These are phyloP conservation scores for Rhizomucor miehei DNA, from an alignment of 371 early-diverging fungal genomes.

Conservation along the genomic window DNA sequence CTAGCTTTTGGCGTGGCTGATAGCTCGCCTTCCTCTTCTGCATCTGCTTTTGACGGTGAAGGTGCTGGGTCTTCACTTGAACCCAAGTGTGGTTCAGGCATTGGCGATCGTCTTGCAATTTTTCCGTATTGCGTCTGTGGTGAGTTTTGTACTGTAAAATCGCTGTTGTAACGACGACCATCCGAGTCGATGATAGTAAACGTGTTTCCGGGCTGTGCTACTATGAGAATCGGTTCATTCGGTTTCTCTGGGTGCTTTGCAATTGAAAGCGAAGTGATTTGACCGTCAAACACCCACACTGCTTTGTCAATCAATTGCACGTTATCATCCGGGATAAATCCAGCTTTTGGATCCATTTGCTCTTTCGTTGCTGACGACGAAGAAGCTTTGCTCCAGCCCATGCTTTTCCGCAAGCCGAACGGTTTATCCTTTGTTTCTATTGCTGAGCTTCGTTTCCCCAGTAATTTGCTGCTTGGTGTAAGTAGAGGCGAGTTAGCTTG, in stretches of 20 bases:
- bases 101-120: slow-evolving; percentile 1
- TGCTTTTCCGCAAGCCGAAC: slow-evolving; percentile 12
- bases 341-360: not conserved
- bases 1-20: slow-evolving; percentile 11
- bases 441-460: slow-evolving; percentile 3
- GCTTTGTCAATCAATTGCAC: slow-evolving; percentile 44
- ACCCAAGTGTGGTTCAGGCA: not conserved
- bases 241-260: slow-evolving; percentile 39
- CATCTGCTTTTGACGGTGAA: slow-evolving; percentile 1
- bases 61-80: not conserved
- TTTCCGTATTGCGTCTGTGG: slow-evolving; percentile 15
- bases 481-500: slow-evolving; percentile 9
- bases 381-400: slow-evolving; percentile 17
- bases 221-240: slow-evolving; percentile 47
- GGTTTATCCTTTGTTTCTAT: slow-evolving; percentile 14
- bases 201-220: slow-evolving; percentile 62
- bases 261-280: slow-evolving; percentile 41
- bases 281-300: slow-evolving; percentile 63
- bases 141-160: slow-evolving; percentile 38
- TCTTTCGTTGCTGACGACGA: slow-evolving; percentile 12
- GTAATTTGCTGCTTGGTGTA: slow-evolving; percentile 12
- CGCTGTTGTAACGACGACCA: slow-evolving; percentile 51
- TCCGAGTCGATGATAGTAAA: slow-evolving; percentile 58
- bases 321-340: slow-evolving; percentile 12
- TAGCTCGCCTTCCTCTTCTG: slow-evolving; percentile 7